Conservation (phyloP, 495 filamentous ascomycete species). For the Pseudevernia furfuracea region DNA sequence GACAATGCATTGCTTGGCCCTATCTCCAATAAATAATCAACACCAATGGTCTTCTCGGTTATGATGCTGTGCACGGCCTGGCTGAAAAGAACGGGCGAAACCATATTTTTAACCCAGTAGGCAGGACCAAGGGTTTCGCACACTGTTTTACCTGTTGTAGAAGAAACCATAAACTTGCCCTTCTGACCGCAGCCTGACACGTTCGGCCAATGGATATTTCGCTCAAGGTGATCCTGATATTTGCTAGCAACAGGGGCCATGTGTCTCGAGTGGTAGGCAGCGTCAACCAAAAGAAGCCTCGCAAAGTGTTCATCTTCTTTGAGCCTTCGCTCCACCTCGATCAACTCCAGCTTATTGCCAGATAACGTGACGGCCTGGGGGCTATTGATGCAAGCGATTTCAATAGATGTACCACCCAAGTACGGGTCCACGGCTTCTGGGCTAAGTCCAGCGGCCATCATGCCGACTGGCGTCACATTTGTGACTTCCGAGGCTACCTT, state of each 20-base stretch:
- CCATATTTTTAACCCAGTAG: constrained; percentile 36
- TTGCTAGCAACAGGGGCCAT: not conserved
- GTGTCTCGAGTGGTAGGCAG: constrained; percentile 33
- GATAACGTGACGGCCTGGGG: constrained; percentile 31
- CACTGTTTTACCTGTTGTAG: constrained; percentile 28
- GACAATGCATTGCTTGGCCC: constrained; percentile 31
- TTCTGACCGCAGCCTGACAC: not conserved
- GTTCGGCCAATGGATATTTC: not conserved
- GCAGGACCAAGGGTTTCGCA: not conserved
- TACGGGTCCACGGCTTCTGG: not conserved
- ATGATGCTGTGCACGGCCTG: constrained; percentile 25
- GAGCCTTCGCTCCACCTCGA: constrained; percentile 27
- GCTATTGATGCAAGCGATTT: constrained; percentile 33
- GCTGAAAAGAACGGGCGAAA: constrained; percentile 30
- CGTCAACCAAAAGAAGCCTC: constrained; percentile 30
- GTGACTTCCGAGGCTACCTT: not conserved
- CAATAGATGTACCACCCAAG: not conserved
- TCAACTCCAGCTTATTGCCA: constrained; percentile 18
- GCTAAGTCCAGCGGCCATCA: constrained; percentile 22
- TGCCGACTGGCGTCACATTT: constrained; percentile 13
- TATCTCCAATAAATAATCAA: constrained; percentile 29
- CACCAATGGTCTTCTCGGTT: not conserved
- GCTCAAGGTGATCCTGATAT: constrained; percentile 2
- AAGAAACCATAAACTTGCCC: constrained; percentile 31
- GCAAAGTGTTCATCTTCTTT: constrained; percentile 16